Conservation (phyloP, 768 basidiomycete species). For the Cystofilobasidium ferigula region DNA sequence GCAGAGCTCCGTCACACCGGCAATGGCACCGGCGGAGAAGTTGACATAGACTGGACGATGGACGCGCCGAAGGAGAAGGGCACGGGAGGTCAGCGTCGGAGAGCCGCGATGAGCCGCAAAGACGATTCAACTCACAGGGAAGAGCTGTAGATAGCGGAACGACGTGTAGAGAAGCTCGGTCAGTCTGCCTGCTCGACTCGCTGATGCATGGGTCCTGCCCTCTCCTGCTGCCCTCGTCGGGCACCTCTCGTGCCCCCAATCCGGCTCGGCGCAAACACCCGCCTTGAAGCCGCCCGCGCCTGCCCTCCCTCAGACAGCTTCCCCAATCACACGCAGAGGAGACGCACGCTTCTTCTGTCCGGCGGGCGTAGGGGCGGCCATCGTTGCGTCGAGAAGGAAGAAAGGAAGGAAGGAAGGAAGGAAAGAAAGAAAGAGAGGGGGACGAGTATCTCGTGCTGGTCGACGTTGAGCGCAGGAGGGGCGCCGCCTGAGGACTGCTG, state of each 20-base stretch:
- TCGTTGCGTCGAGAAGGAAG: neutral
- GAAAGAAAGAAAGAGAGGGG: neutral
- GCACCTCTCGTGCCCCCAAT: neutral
- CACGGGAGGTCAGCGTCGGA: neutral
- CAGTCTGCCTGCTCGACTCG: too few species aligned
- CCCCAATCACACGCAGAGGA: neutral
- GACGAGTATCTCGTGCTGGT: neutral
- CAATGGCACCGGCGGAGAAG: slow-evolving; percentile 91
- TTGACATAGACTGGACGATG: slow-evolving; percentile 34
- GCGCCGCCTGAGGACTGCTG: too few species aligned
- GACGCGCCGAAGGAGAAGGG: neutral
- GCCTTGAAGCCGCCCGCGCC: neutral
- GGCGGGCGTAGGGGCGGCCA: slow-evolving; percentile 5
- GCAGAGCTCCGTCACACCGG: slow-evolving; percentile 71
- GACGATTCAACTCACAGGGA: neutral
- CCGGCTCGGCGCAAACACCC: neutral
- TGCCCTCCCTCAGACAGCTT: neutral
- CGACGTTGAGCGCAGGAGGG: neutral
- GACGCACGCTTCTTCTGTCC: slow-evolving; percentile 12
- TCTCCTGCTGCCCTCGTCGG: neutral
- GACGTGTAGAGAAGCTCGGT: neutral
- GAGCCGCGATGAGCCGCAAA: neutral
- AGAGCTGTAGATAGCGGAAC: neutral
- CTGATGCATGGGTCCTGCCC: too few species aligned
- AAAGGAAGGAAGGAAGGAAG: neutral